Evolutionary conservation across 1,284 basidiomycete genomes (phyloP), one percentile per base, ranked within the genome.

Genomic region (Mrakiaceae sp.): DNA sequence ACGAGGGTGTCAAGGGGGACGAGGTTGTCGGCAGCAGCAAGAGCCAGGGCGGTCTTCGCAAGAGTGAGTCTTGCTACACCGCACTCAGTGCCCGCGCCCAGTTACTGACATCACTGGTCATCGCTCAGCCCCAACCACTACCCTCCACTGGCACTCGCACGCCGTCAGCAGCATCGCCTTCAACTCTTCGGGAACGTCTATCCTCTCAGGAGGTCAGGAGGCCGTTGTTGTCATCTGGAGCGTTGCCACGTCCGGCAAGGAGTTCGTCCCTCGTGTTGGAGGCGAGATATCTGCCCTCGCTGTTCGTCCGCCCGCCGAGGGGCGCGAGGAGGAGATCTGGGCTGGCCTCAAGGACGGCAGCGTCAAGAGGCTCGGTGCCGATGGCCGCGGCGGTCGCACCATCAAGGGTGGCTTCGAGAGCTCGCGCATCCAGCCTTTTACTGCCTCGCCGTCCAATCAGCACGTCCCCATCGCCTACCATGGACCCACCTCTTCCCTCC

Each of bases 81-180:
- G 27, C 27, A 27, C 27, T 27, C 27, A 27, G 27, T 27, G 9
- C 42, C 0, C 47, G 27, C 39, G 57, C 16, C 67, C 53, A 66
- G 65, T 47, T 5, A 40, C 58, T 4, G 27, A 39, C 8, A 16
- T 11, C 40, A 4, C 42, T 7, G 47, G 47, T 27, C 48, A 49
- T 47, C 47, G 58, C n/a, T 49, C 70, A 51, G 68, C 87, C 2
- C 86, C 90, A 67, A 95, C 92, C 0, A 88, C 90, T 0, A 83
- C 86, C 4, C 78, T 97, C 58, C 95, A 98, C 76, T 99, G 96
- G 96, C 96, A 99, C 73, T 88, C 95, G 0, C 94, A 98, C 74
- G 84, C 91, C 5, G 90, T 98, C n/a, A 85, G 88, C 2, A 87
- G 89, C 2, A 77, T 99, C 42, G 80, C 87, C 0, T 99, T 97